Conservation (phyloP, 2,329 filamentous ascomycete species). For the Fusarium sp. region DNA sequence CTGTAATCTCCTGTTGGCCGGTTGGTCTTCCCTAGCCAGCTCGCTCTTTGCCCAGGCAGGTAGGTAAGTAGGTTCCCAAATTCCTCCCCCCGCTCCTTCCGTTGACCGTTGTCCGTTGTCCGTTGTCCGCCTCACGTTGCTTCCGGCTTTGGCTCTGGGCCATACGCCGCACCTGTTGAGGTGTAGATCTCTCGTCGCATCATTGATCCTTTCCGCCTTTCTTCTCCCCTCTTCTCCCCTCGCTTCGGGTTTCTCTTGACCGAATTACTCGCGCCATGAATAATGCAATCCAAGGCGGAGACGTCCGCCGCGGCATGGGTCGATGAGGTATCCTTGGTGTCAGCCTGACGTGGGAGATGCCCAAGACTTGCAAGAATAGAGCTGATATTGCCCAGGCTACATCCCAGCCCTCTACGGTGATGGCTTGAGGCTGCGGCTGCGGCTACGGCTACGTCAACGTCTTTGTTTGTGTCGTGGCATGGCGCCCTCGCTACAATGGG, state of each 20-base stretch:
- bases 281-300: background rate
- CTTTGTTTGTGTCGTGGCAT: slow-evolving; percentile 34
- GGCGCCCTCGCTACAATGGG: slow-evolving; percentile 9
- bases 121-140: slow-evolving; percentile 21
- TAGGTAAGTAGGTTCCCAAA: background rate
- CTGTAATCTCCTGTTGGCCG: slow-evolving; percentile 39
- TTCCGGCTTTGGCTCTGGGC: background rate
- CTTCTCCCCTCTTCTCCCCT: slow-evolving; percentile 31
- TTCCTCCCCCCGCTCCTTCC: background rate
- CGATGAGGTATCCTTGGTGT: background rate
- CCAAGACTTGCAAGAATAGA: slow-evolving; percentile 21
- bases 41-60: background rate
- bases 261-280: slow-evolving; percentile 8
- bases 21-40: slow-evolving; percentile 2
- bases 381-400: slow-evolving; percentile 16
- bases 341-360: slow-evolving; percentile 17
- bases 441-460: background rate
- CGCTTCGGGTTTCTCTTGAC: slow-evolving; percentile 7
- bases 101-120: background rate
- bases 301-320: slow-evolving; percentile 6
- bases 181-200: slow-evolving; percentile 26
- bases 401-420: background rate
- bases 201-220: slow-evolving; percentile 16
- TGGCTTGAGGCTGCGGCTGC: background rate
- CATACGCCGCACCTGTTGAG: background rate